Base-by-base conservation (phyloP, 257 asterid species). In the Henckelia pumila region DNA sequence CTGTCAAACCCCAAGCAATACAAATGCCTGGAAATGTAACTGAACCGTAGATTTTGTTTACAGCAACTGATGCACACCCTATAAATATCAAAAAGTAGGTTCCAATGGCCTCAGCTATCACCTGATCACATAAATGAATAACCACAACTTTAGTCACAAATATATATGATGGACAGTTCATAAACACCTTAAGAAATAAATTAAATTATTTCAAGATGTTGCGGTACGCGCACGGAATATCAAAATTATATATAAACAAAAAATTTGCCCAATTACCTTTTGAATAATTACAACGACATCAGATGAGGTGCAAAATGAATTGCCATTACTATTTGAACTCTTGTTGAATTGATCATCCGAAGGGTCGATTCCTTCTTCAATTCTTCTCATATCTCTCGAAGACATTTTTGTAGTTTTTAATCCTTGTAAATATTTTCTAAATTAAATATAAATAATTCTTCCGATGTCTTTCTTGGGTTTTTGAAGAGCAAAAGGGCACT, bases 11-110 rank as follows among this genome's bases (percentile, higher is more conserved):
- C 68, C 85, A 88, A 1, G 86, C 85, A 0, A 76, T 47, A 52
- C 86, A 77, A 25, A 81, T 63, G n/a, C 93, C 91, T 8, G 84
- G 90, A 67, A 88, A 88, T 47, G 95, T 88, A 49, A 86, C 13
- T 0, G 78, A 53, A 17, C 85, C 90, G 14, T 82, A 68, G 0
- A 84, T 83, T 71, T 88, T 85, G 60, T 88, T 75, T 60, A 88
- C 79, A 7, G 76, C 88, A 0, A 84, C 90, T 3, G 90, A 33
- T 21, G 90, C 90, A 74, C 90, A 85, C 11, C 95, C 90, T 33
- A 82, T 44, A 8, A 88, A 85, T 72, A 88, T 62, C 78, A 85
- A 64, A 64, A 88, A 84, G 32, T 84, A 88, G 2, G 93, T 84
- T 13, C 95, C 93, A 32, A 88, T 77, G 9, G 59, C 81, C 78